phyloP scores from a whole-genome alignment of 73 alveolate species.

The Paramecium bursaria region DNA sequence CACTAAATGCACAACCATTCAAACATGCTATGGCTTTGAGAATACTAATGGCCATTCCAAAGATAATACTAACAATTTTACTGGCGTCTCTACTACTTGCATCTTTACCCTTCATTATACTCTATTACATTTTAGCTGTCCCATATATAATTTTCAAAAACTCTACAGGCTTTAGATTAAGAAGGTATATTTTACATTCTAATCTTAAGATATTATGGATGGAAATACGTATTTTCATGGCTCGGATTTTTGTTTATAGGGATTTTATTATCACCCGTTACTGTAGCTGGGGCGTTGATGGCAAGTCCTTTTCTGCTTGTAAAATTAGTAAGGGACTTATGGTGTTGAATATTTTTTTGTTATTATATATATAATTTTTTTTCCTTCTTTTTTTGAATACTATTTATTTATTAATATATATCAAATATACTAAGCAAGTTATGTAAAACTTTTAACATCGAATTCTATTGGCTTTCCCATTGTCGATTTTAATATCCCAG shows the following conservation, averaged over 20 bases:
- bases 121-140: not conserved
- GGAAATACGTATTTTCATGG: not conserved
- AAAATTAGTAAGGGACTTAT: not conserved
- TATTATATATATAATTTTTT: not conserved
- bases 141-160: not conserved
- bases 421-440: not conserved
- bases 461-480: constrained; percentile 54
- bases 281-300: not conserved
- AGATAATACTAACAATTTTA: not conserved
- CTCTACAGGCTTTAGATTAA: not conserved
- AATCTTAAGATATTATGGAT: not conserved
- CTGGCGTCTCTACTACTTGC: not conserved
- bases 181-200: not conserved
- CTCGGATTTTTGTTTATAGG: not conserved
- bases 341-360: not conserved
- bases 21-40: not conserved
- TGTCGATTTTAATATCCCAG: constrained; percentile 61
- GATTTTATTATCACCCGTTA: not conserved
- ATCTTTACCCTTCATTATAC: not conserved
- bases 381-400: not conserved
- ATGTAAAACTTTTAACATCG: constrained; percentile 6
- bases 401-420: not conserved
- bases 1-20: not conserved
- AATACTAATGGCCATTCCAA: constrained; percentile 10
- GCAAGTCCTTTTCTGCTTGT: not conserved